phyloP scores from a whole-genome alignment of 345 rosid species.

The Xanthoceras sorbifolium region DNA sequence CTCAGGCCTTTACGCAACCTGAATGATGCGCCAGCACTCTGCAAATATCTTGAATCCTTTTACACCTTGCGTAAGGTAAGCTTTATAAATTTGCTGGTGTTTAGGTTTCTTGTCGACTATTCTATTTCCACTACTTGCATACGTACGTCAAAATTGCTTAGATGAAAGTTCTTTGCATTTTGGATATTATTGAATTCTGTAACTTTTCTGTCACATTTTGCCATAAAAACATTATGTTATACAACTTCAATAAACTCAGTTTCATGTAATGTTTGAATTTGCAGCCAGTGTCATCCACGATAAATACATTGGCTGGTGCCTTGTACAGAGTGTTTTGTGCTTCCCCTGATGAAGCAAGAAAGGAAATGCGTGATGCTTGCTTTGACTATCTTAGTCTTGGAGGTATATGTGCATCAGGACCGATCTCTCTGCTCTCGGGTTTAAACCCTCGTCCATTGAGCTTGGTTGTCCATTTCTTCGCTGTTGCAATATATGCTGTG shows the following conservation, averaged over 20 bases:
- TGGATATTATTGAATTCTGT: background rate
- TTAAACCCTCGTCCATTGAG: conserved; percentile 46
- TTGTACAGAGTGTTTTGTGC: conserved; percentile 50
- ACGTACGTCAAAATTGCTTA: background rate
- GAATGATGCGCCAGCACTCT: conserved; percentile 41
- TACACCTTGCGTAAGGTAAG: conserved; percentile 56
- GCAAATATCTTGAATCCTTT: conserved; percentile 56
- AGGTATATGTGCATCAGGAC: conserved; percentile 43
- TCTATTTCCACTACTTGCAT: background rate
- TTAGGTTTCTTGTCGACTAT: background rate
- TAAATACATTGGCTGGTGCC: conserved; percentile 52
- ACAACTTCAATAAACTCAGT: conserved; percentile 3
- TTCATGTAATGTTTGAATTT: background rate
- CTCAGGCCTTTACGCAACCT: conserved; percentile 47
- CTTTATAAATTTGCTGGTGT: too few species aligned
- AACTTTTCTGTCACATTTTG: background rate
- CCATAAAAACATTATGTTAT: background rate
- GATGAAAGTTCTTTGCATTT: background rate
- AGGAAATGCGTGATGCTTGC: conserved; percentile 54
- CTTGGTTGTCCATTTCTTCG: conserved; percentile 49
- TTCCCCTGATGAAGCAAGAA: conserved; percentile 48
- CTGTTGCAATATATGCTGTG: conserved; percentile 46
- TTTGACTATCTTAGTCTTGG: conserved; percentile 55
- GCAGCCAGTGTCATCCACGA: conserved; percentile 51
- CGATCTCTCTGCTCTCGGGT: conserved; percentile 47